Evolutionary conservation across 495 filamentous ascomycete genomes (phyloP), one percentile per base, ranked within the genome.

Genomic region (Jackrogersella minutella): DNA sequence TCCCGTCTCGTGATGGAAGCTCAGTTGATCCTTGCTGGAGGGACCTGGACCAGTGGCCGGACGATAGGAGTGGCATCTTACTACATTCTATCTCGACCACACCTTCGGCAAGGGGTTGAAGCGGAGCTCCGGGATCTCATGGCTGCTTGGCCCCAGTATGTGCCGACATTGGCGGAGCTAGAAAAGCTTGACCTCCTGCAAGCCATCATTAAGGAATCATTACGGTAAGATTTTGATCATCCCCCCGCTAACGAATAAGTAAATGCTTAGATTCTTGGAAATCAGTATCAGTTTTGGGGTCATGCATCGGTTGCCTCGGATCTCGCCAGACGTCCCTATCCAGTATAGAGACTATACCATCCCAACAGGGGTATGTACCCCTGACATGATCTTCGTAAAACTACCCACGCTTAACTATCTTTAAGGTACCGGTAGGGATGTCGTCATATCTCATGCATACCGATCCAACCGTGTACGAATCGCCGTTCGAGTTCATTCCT

Each of bases 391-490:
- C n/a, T n/a, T n/a, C n/a, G n/a, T n/a, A 17, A 31, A 31, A 13
- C n/a, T 9, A 19, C 44, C 24, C 44, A 49, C 44, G 11, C 22
- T 49, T 31, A 49, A 30, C 44, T 14, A 14, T 31, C 17, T 31
- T 16, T n/a, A 11, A 49, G 44, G 44, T 49, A 6, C 44, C 44
- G n/a, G 44, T 49, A 31, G 44, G 44, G 44, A 49, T 49, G 44
- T 49, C 44, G 24, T 49, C 44, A 49, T 49, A 49, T 49, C 24
- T 49, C 44, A 49, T 49, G 44, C 44, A 49, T 31, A 49, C 24
- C 5, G 44, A 49, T 49, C 44, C 44, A 30, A n/a, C 44, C 44
- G 44, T 49, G 1, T 49, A 49, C 44, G 44, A 49, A n/a, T 16
- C 22, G 44, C 44, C 44, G 24, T 49, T 49, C 44, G 44, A 49